Evolutionary conservation across 148 eudicot genomes (phyloP).

Genomic region (Rhododendron ovatum): DNA sequence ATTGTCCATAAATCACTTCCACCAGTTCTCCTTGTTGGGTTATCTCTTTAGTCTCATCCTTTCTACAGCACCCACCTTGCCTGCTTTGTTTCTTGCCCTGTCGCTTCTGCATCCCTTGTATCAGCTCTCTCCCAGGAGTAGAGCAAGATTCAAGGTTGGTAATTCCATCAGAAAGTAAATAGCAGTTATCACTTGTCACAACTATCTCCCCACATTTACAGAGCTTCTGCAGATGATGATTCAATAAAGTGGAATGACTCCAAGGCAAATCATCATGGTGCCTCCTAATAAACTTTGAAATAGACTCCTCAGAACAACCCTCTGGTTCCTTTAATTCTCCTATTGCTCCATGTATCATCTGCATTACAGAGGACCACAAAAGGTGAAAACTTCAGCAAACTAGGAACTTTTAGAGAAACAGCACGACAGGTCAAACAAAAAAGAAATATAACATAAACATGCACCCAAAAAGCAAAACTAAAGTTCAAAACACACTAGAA

Average conservation of each 20-base stretch:
- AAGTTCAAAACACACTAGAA: neutral
- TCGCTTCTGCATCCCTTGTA: neutral
- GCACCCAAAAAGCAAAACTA: neutral
- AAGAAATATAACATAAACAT: neutral
- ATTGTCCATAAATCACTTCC: neutral
- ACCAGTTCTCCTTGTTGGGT: neutral
- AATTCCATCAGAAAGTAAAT: conserved; percentile 5
- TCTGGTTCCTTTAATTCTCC: neutral
- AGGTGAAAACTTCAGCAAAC: neutral
- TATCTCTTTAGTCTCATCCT: neutral
- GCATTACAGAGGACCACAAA: conserved; percentile 6
- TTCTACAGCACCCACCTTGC: neutral
- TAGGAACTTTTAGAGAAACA: neutral
- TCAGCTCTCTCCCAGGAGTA: neutral
- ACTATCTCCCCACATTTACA: conserved; percentile 8
- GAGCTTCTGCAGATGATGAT: conserved; percentile 11
- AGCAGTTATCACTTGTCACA: neutral
- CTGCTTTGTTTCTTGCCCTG: neutral
- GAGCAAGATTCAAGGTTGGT: neutral
- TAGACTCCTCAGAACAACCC: conserved; percentile 6
- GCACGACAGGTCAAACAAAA: neutral
- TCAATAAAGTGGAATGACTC: conserved; percentile 9
- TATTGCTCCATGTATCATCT: conserved; percentile 10
- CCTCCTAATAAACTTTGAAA: conserved; percentile 1
- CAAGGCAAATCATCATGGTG: conserved; percentile 6